Evolutionary conservation across 2,329 filamentous ascomycete species (phyloP).

Genomic region (Coniochaeta ligniaria): DNA sequence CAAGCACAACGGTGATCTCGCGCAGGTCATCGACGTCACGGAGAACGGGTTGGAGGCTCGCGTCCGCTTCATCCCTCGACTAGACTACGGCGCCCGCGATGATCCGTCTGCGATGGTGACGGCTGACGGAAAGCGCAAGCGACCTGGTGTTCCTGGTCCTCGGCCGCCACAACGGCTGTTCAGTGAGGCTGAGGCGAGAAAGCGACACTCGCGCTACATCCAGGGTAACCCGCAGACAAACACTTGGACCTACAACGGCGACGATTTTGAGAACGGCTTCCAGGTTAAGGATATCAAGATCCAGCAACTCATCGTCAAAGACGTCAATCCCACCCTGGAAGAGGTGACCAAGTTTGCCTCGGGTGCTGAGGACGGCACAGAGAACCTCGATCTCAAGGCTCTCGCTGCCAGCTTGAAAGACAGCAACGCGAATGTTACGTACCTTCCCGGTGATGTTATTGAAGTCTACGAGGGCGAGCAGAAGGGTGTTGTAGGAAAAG

Average conservation of each 20-base stretch:
- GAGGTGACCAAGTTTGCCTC: constrained; percentile 93
- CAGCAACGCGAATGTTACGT: constrained; percentile 72
- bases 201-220: constrained; percentile 64
- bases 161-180: constrained; percentile 85
- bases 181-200: constrained; percentile 86
- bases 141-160: constrained; percentile 52
- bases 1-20: constrained; percentile 83
- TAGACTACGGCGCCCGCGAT: constrained; percentile 87
- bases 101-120: constrained; percentile 46
- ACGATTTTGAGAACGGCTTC: constrained; percentile 90
- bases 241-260: constrained; percentile 76
- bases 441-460: constrained; percentile 89
- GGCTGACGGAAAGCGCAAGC: constrained; percentile 72
- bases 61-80: constrained; percentile 78
- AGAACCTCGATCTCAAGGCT: constrained; percentile 87
- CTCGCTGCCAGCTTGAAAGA: constrained; percentile 86
- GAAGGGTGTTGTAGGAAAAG: constrained; percentile 80
- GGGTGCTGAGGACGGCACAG: constrained; percentile 82
- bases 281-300: constrained; percentile 91
- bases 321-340: constrained; percentile 88
- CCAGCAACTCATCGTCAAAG: constrained; percentile 74
- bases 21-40: constrained; percentile 86
- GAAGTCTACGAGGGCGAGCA: constrained; percentile 96
- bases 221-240: constrained; percentile 68
- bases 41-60: constrained; percentile 86